These are phyloP conservation scores for Tulasnella sp. DNA, from an alignment of 768 basidiomycete genomes.

Conservation along the genomic window DNA sequence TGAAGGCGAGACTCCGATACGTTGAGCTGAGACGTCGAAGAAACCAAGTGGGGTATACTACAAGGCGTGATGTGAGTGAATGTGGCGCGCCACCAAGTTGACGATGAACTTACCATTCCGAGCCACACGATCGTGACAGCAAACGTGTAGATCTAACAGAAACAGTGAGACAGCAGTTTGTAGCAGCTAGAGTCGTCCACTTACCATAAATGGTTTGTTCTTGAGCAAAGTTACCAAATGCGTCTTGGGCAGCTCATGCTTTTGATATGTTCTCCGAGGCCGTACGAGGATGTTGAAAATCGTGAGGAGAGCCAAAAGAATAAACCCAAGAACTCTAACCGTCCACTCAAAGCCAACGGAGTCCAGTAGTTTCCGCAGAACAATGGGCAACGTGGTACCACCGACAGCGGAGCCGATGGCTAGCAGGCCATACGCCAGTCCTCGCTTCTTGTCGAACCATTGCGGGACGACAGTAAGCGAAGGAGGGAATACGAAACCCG, in stretches of 20 bases:
- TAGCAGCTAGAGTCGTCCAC: conserved; percentile 36
- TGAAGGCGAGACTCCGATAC: conserved; percentile 17
- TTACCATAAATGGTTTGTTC: conserved; percentile 37
- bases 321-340: conserved; percentile 59
- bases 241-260: conserved; percentile 41
- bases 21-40: conserved; percentile 29
- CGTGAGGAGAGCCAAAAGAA: conserved; percentile 41
- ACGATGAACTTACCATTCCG: neutral
- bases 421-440: neutral
- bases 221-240: conserved; percentile 47
- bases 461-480: neutral
- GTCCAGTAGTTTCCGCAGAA: conserved; percentile 13
- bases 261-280: conserved; percentile 26
- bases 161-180: neutral
- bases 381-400: conserved; percentile 16
- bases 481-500: conserved; percentile 7
- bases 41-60: conserved; percentile 20
- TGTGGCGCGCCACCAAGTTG: no score
- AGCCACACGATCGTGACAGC: conserved; percentile 6
- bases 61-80: no score
- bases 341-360: conserved; percentile 14
- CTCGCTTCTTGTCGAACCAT: no score
- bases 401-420: conserved; percentile 6
- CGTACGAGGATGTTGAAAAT: conserved; percentile 27
- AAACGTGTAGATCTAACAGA: neutral